Evolutionary conservation across 1,284 basidiomycete genomes (phyloP), one percentile per base, ranked within the genome.

Genomic region (Apiotrichum porosum): DNA sequence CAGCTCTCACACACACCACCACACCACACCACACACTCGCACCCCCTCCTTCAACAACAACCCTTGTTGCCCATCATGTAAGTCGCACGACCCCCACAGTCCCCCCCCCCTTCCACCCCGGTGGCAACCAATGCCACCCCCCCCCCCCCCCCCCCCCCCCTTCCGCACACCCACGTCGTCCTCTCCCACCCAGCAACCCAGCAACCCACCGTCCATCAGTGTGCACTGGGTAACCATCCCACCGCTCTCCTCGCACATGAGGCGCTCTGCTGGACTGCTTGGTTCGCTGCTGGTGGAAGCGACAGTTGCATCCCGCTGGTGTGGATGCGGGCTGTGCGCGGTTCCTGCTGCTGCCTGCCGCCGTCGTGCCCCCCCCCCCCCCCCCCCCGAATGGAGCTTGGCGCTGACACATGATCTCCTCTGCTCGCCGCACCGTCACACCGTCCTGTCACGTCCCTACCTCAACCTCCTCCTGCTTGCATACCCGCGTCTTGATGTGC

Each of bases 51-150:
- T 35, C 23, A n/a, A n/a, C n/a, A n/a, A n/a, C n/a, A n/a, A n/a
- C n/a, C n/a, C n/a, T n/a, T n/a, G n/a, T n/a, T 31, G 33, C 34
- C 42, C 47, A 49, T 28, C 48, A 49, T 44, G 48, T 49, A 32
- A 49, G 48, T 43, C 4, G 21, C 17, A 14, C 21, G 26, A n/a
- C 42, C 17, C 17, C 34, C 17, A 17, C 21, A 12, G 5, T 6
- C 35, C 17, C 21, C 35, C 17, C 12, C 35, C 21, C 21, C 6
- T 22, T 19, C 21, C 13, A 9, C 9, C 28, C 28, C 9, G 9
- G 9, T 30, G 28, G 9, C 9, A 30, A 30, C 28, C 28, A 30
- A 34, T 17, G 8, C 33, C 33, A 9, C 33, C 12, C 33, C 33
- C 33, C 33, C 12, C 33, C 33, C 33, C 33, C 33, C 33, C 33